Evolutionary conservation across 192 early-diverging fungal species (phyloP), one percentile per base, ranked within the genome.

Genomic region (Dimargaris xerosporica): DNA sequence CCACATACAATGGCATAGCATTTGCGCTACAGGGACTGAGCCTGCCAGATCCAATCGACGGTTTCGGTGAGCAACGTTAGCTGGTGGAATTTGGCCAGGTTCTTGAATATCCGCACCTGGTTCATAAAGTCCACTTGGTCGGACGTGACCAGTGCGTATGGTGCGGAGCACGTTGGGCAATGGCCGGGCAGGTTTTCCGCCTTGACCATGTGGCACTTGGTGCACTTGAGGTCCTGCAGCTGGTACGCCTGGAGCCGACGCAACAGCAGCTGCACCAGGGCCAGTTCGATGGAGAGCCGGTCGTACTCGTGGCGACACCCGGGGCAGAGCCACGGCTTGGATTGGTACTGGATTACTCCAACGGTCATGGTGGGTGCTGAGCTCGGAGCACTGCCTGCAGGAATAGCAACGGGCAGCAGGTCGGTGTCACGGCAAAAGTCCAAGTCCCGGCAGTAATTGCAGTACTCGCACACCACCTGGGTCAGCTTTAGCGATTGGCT

Each of bases 381-480:
- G 63, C 41, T 26, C 26, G 17, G 48, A 13, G 63, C 28, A 50
- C 0, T 62, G 61, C 41, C 23, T 10, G 1, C 60, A 69, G 13
- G 34, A 4, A 70, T 78, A 44, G 75, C 68, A 1, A 71, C 66
- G 0, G 82, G 80, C 46, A 91, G 63, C 59, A 89, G 65, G 47
- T 81, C 79, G 26, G 75, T 74, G 58, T 95, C 90, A 41, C 93
- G 82, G 60, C 87, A 91, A 62, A 98, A 82, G 70, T 98, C 96
- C 65, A 96, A 69, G 72, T 98, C 93, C 12, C 84, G 74, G 59
- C 80, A 81, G 63, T 83, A 82, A 65, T 86, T 87, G 69, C 96
- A 98, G 62, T 83, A 88, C 59, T 82, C 80, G 70, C 96, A 98
- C 48, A 93, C 85, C 16, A 95, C 83, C 19, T 87, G 87, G 6